Evolutionary conservation across 257 asterid species (phyloP), one percentile per base, ranked within the genome.

Genomic region (Lithospermum erythrorhizon): DNA sequence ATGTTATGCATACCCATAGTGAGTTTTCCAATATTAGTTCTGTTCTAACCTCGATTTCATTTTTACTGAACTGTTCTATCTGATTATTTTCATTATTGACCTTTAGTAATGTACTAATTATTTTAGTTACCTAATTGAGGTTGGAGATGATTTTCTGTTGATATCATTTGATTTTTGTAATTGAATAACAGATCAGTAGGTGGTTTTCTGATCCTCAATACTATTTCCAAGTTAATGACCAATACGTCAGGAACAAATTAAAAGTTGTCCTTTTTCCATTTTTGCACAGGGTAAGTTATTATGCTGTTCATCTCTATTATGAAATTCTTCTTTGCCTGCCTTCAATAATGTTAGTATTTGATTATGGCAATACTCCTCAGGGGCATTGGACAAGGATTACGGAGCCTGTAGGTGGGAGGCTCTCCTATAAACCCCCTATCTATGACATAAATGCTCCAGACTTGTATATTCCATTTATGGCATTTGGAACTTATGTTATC

Each of bases 401-500:
- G 15, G 72, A 71, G 61, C 71, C 68, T 6, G 72, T 66, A 56
- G 72, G 76, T 24, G 60, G 68, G 21, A 62, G 67, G 60, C 59
- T 71, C 21, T 71, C 76, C 62, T 71, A 71, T 21, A 65, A 71
- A 64, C 72, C 76, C 25, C 76, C 76, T 14, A 45, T 71, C 32
- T 66, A 66, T 61, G 76, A 71, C 32, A 71, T 71, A 56, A 71
- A 71, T 71, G 76, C 76, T 56, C 72, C 76, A 66, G 76, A 71
- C 61, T 56, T 71, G 53, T 71, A 71, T 24, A 71, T 71, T 47
- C 80, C 80, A n/a, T 68, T 68, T 64, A 75, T 75, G 80, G 80
- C 72, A 22, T 75, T 75, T 53, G 77, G 77, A 49, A 75, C 80
- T 45, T 75, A 75, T n/a, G 66, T 75, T 41, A 35, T 71, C 65